A percentile compares a stretch with the other conserved stretches of the same genome.
Evolutionary conservation across 139 green algal species (phyloP).

Genomic region (Picochlorum costavermella): DNA sequence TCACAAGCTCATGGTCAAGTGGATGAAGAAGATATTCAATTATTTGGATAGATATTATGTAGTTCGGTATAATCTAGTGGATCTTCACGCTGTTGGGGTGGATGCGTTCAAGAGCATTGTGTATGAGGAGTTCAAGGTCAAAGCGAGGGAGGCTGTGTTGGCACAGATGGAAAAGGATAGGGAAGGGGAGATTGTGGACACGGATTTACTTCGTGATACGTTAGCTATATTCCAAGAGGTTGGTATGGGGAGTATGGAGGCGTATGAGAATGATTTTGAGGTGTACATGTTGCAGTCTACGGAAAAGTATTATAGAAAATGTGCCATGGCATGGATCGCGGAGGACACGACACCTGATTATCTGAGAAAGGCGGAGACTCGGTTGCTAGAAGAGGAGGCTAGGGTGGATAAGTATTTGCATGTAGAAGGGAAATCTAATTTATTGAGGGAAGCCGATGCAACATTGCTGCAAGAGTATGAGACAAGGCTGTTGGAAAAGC

Average conservation of each 20-base stretch:
- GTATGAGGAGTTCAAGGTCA: slow-evolving; percentile 64
- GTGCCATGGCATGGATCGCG: slow-evolving; percentile 60
- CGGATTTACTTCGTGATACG: slow-evolving; percentile 86
- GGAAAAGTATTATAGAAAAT: slow-evolving; percentile 71
- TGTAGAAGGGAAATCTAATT: slow-evolving; percentile 67
- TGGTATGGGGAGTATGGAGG: slow-evolving; percentile 86
- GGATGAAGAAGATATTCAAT: slow-evolving; percentile 98
- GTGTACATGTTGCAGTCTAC: slow-evolving; percentile 70
- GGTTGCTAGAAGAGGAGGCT: slow-evolving; percentile 82
- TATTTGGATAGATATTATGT: slow-evolving; percentile 99
- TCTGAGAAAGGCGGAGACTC: slow-evolving; percentile 89
- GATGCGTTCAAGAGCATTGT: slow-evolving; percentile 78
- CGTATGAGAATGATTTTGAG: slow-evolving; percentile 96
- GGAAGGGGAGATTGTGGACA: slow-evolving; percentile 84
- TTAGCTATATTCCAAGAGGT: slow-evolving; percentile 94
- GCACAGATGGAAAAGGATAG: slow-evolving; percentile 77
- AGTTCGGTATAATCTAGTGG: slow-evolving; percentile 71
- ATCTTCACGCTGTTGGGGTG: slow-evolving; percentile 88
- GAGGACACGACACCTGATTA: slow-evolving; percentile 95
- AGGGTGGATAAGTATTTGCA: slow-evolving; percentile 90
- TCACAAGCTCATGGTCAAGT: slow-evolving; percentile 98
- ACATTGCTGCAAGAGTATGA: slow-evolving; percentile 85
- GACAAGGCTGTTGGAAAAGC: slow-evolving; percentile 87
- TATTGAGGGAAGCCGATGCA: slow-evolving; percentile 75
- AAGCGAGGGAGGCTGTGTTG: slow-evolving; percentile 67